A percentile compares a stretch with the other conserved stretches of the same genome.
Evolutionary conservation across 1,139 yeast genomes (phyloP).

Genomic region (Magnusiomyces magnusii): DNA sequence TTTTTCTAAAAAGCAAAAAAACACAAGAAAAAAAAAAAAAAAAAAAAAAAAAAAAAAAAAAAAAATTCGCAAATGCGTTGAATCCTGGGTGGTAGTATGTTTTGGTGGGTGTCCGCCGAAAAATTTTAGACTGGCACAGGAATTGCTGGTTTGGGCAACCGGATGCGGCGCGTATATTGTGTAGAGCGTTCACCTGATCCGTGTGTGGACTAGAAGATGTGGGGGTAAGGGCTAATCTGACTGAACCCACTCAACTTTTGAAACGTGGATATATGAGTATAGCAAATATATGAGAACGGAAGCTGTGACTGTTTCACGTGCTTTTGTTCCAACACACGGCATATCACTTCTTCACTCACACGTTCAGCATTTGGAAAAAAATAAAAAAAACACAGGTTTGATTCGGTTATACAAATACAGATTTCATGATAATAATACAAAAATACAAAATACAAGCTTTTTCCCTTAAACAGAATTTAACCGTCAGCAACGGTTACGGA

Average conservation of each 20-base stretch:
- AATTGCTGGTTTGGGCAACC: not conserved
- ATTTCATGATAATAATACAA: too few relatives aligned
- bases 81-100: not conserved
- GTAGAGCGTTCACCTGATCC: not conserved
- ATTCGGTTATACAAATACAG: too few relatives aligned
- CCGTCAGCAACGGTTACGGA: constrained; percentile 4
- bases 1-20: constrained; percentile 1
- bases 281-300: too few relatives aligned
- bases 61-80: not conserved
- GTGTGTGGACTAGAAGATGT: not conserved
- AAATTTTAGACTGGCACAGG: not conserved
- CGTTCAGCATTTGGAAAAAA: too few relatives aligned
- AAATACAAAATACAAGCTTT: too few relatives aligned
- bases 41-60: constrained; percentile 3
- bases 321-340: too few relatives aligned
- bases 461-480: too few relatives aligned
- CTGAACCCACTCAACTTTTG: not conserved
- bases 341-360: too few relatives aligned
- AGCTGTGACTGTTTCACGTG: too few relatives aligned
- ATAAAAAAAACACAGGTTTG: too few relatives aligned
- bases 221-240: not conserved
- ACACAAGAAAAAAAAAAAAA: not conserved
- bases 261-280: not conserved
- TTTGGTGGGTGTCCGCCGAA: not conserved
- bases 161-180: too few relatives aligned